Conservation (phyloP, 768 basidiomycete species). For the Boletus fagicola region DNA sequence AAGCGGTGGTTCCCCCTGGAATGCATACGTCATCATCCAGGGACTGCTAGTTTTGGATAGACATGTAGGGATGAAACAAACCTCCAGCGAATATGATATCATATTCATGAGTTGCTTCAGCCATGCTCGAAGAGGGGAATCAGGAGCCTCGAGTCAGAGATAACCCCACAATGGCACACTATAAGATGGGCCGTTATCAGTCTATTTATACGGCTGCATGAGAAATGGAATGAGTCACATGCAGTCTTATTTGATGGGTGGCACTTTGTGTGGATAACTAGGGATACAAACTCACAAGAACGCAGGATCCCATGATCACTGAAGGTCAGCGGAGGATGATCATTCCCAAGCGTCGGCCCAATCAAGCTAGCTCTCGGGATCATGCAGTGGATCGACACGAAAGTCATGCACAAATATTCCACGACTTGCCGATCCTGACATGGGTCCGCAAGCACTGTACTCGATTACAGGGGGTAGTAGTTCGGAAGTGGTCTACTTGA, state of each 20-base stretch:
- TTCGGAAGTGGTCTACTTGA: conserved; percentile 1
- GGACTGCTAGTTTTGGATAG: not conserved
- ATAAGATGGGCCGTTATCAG: not conserved
- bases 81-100: conserved; percentile 62
- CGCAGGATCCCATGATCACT: not conserved
- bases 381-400: not conserved
- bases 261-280: no score
- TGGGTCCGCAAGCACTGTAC: not conserved
- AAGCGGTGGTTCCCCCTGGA: conserved; percentile 36
- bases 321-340: not conserved
- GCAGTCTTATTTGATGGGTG: not conserved
- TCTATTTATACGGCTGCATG: conserved; percentile 8
- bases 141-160: not conserved
- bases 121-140: conserved; percentile 8
- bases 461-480: not conserved
- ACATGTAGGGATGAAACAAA: conserved; percentile 19
- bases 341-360: not conserved
- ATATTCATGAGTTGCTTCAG: conserved; percentile 21
- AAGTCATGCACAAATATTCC: not conserved
- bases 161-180: not conserved
- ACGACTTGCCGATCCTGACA: not conserved
- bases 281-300: not conserved
- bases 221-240: not conserved
- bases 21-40: not conserved
- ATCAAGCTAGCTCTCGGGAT: not conserved